Percentiles rank a stretch among this genome's conserved stretches.
phyloP scores from a whole-genome alignment of 495 filamentous ascomycete genomes.

The Aspergillus sclerotiicarbonarius region DNA sequence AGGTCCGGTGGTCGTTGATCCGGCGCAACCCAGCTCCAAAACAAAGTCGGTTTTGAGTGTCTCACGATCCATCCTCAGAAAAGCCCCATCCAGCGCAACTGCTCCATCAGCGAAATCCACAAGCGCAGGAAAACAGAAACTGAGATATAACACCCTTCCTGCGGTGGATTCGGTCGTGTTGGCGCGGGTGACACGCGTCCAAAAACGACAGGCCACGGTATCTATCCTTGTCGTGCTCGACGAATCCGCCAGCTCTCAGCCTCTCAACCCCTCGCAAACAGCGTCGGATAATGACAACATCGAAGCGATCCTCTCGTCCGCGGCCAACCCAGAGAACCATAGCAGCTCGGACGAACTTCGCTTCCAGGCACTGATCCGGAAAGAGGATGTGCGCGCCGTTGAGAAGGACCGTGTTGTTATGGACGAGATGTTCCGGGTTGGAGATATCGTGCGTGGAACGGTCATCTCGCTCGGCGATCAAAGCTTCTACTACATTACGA shows the following conservation, averaged over 20 bases:
- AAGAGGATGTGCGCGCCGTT: conserved; percentile 88
- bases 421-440: conserved; percentile 86
- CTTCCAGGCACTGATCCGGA: conserved; percentile 56
- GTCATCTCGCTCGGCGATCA: conserved; percentile 94
- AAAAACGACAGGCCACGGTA: conserved; percentile 75
- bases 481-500: conserved; percentile 87
- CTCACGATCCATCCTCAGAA: conserved; percentile 38
- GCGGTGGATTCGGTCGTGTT: conserved; percentile 76
- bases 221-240: conserved; percentile 78
- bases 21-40: conserved; percentile 44
- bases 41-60: conserved; percentile 55
- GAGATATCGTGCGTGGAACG: conserved; percentile 85
- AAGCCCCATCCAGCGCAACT: conserved; percentile 27
- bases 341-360: conserved; percentile 48
- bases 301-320: conserved; percentile 41
- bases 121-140: conserved; percentile 11
- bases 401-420: conserved; percentile 94
- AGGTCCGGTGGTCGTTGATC: conserved; percentile 54
- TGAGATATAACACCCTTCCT: conserved; percentile 69
- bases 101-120: conserved; percentile 17
- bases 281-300: conserved; percentile 51
- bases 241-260: conserved; percentile 26
- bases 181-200: conserved; percentile 81
- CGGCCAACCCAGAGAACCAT: conserved; percentile 46
- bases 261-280: conserved; percentile 37